phyloP scores from a whole-genome alignment of 257 asterid genomes.

The Solanum pinnatisectum region DNA sequence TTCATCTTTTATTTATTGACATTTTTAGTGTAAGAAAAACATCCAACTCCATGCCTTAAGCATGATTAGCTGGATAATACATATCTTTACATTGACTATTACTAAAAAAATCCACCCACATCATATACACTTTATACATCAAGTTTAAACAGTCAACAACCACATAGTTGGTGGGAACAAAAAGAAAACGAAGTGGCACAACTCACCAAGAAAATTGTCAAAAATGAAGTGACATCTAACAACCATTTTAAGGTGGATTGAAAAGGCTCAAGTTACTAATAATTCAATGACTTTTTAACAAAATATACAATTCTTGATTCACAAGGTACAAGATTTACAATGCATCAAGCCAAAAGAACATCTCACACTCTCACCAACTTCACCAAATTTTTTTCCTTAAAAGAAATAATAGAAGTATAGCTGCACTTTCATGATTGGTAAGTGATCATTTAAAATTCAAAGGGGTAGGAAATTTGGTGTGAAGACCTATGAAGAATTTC shows the following conservation, averaged over 20 bases:
- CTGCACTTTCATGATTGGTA: neutral
- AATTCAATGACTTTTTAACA: neutral
- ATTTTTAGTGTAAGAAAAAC: neutral
- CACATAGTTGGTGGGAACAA: neutral
- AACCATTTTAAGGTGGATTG: neutral
- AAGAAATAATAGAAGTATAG: neutral
- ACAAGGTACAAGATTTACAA: neutral
- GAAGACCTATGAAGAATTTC: neutral
- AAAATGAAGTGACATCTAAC: neutral
- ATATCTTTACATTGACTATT: neutral
- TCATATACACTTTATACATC: neutral
- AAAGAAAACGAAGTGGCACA: neutral
- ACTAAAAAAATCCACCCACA: neutral
- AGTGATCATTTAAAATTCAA: neutral
- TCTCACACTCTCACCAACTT: neutral
- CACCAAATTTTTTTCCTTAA: neutral
- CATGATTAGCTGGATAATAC: neutral
- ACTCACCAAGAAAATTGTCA: neutral
- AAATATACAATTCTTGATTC: neutral
- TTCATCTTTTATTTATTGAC: neutral
- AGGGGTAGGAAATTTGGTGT: neutral
- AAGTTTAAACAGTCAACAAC: neutral
- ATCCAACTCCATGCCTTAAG: neutral
- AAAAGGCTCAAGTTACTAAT: neutral
- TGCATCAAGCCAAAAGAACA: neutral